phyloP scores from a whole-genome alignment of 306 rosid species.

The Cucurbita pepo region DNA sequence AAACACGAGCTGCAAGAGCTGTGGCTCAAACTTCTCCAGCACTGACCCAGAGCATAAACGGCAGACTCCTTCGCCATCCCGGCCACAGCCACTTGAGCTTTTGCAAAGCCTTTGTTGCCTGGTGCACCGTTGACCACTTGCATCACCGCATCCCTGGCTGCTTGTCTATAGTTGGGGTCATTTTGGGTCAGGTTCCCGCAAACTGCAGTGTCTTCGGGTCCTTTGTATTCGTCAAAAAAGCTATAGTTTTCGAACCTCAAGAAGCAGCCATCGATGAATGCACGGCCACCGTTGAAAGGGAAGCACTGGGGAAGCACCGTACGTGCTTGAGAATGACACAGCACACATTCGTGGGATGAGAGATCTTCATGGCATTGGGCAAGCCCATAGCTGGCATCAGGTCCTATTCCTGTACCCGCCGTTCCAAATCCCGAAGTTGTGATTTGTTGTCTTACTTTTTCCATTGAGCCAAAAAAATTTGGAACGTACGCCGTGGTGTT shows the following conservation, averaged over 20 bases:
- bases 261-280: conserved; percentile 84
- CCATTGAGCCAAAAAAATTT: conserved; percentile 66
- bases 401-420: conserved; percentile 50
- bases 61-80: conserved; percentile 34
- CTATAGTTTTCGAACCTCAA: conserved; percentile 68
- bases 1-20: conserved; percentile 63
- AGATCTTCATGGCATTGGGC: conserved; percentile 93
- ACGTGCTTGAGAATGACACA: conserved; percentile 75
- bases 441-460: conserved; percentile 52
- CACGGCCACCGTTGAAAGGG: conserved; percentile 52
- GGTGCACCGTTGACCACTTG: conserved; percentile 36
- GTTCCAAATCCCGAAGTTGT: conserved; percentile 44
- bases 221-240: conserved; percentile 44
- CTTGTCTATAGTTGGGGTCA: conserved; percentile 20
- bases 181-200: conserved; percentile 53
- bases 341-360: conserved; percentile 54
- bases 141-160: conserved; percentile 37
- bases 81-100: conserved; percentile 17
- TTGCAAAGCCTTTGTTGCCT: conserved; percentile 35
- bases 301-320: conserved; percentile 70
- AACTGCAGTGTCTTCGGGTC: conserved; percentile 30
- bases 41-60: conserved; percentile 57
- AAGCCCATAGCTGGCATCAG: conserved; percentile 55
- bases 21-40: conserved; percentile 61
- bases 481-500: conserved; percentile 37